These are phyloP conservation scores for Filobasidium floriforme DNA, from an alignment of 768 basidiomycete genomes.

Conservation along the genomic window DNA sequence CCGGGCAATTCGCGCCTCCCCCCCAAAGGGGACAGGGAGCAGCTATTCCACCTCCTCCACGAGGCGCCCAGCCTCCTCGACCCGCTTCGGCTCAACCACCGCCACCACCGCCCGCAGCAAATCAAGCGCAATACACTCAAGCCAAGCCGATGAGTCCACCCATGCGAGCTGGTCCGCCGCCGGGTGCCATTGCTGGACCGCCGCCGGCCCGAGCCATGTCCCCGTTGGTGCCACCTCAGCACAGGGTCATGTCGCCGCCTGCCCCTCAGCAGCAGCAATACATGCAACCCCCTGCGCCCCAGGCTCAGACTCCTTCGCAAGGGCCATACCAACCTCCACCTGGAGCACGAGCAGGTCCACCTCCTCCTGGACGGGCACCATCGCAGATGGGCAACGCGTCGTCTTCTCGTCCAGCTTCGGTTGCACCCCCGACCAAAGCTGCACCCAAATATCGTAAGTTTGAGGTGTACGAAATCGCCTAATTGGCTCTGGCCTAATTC, in stretches of 20 bases:
- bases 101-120: slow-evolving; percentile 24
- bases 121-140: neutral
- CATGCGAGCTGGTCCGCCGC: slow-evolving; percentile 23
- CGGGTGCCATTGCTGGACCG: slow-evolving; percentile 33
- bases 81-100: slow-evolving; percentile 22
- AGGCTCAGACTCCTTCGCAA: slow-evolving; percentile 49
- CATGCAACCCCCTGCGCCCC: slow-evolving; percentile 13
- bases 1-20: slow-evolving; percentile 1
- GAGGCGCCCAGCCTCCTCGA: slow-evolving; percentile 28
- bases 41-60: slow-evolving; percentile 47
- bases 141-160: slow-evolving; percentile 15
- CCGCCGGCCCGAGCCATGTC: slow-evolving; percentile 40
- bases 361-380: slow-evolving; percentile 34
- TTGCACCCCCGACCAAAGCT: neutral
- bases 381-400: slow-evolving; percentile 35
- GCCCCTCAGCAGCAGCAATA: slow-evolving; percentile 12
- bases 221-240: slow-evolving; percentile 28
- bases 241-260: slow-evolving; percentile 21
- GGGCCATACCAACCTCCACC: slow-evolving; percentile 41
- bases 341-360: slow-evolving; percentile 35
- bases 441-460: slow-evolving; percentile 6
- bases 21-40: slow-evolving; percentile 18
- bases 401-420: slow-evolving; percentile 39
- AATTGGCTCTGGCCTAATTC: neutral
- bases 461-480: neutral